Percentiles rank a stretch among this genome's conserved stretches.
Conservation (phyloP, 1,284 basidiomycete species). For the Boletus sp. region DNA sequence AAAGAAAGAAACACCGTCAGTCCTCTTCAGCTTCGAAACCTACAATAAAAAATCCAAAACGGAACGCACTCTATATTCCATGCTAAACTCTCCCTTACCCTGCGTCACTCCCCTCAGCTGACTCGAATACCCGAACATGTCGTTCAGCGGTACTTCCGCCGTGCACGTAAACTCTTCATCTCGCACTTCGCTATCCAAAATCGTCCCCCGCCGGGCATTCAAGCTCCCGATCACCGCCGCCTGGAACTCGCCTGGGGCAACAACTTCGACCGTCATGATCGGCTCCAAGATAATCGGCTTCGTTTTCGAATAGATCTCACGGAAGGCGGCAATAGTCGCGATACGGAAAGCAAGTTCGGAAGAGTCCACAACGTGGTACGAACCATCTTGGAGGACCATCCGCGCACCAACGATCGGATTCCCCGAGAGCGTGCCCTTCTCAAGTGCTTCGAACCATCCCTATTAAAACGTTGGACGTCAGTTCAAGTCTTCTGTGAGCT, state of each 20-base stretch:
- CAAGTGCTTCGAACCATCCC: conserved; percentile 94
- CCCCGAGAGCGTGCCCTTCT: conserved; percentile 89
- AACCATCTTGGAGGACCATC: conserved; percentile 90
- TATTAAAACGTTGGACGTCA: conserved; percentile 29
- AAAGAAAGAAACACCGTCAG: not conserved
- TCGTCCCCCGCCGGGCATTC: conserved; percentile 91
- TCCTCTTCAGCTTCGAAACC: not conserved
- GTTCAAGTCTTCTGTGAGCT: not conserved
- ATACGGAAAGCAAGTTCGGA: conserved; percentile 95
- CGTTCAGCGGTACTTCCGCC: conserved; percentile 93
- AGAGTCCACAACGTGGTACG: conserved; percentile 93
- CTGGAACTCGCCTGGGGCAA: conserved; percentile 96
- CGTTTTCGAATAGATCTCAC: conserved; percentile 82
- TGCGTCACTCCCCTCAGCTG: conserved; percentile 92
- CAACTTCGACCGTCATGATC: conserved; percentile 97
- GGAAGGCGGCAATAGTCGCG: conserved; percentile 88
- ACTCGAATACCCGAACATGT: conserved; percentile 98
- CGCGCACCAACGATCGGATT: conserved; percentile 86
- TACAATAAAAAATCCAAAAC: not conserved
- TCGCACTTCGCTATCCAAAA: conserved; percentile 93
- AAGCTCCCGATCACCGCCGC: conserved; percentile 93
- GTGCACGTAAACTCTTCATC: conserved; percentile 95
- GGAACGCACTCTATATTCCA: conserved; percentile 84
- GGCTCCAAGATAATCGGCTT: conserved; percentile 89
- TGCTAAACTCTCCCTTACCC: conserved; percentile 94